Base-by-base conservation (phyloP, 495 filamentous ascomycete species). In the Trichoderma virens region DNA sequence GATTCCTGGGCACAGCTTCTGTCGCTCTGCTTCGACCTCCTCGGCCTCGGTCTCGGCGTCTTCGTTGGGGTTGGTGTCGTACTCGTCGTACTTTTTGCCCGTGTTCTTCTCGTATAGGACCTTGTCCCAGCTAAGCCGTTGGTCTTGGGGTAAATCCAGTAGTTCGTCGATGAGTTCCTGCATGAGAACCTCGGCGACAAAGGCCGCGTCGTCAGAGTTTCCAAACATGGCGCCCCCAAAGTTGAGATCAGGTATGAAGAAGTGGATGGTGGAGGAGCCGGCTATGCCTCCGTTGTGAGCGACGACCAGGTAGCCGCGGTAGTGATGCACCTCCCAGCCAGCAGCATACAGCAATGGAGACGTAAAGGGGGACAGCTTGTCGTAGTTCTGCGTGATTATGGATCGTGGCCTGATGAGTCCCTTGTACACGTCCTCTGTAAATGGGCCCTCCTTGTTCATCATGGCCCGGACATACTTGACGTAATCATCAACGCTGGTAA, bases 401-500 rank as follows among this genome's bases (percentile, higher is more conserved):
- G 62, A 69, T 2, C 79, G 73, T 0, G 76, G 71, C 4, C 62
- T 67, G 0, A 67, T 67, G 5, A 84, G 64, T 2, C 69, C 69
- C 11, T 69, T 67, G 59, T 81, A 75, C 2, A 72, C 72, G 25
- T 72, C 67, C 47, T 71, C 61, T 20, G 72, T 74, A 6, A 78
- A 61, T 0, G 77, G 81, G 0, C 66, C 71, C 5, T 72, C 65
- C 27, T 65, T 47, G 18, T 59, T 59, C 31, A 76, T 62, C 2
- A 73, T 11, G 0, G 75, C 75, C 14, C 70, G 69, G 2, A 81
- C 62, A 79, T 81, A 85, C 39, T 76, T 76, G 0, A 80, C 69
- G 41, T 80, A 83, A 65, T 85, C 83, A 5, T 81, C 71, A 6
- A 80, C 83, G 59, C 72, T 82, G n/a, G 77, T 80, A 25, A 84